A percentile compares a stretch with the other conserved stretches of the same genome.
Conservation (phyloP, 495 filamentous ascomycete genomes). For the Gamarada debralockiae region DNA sequence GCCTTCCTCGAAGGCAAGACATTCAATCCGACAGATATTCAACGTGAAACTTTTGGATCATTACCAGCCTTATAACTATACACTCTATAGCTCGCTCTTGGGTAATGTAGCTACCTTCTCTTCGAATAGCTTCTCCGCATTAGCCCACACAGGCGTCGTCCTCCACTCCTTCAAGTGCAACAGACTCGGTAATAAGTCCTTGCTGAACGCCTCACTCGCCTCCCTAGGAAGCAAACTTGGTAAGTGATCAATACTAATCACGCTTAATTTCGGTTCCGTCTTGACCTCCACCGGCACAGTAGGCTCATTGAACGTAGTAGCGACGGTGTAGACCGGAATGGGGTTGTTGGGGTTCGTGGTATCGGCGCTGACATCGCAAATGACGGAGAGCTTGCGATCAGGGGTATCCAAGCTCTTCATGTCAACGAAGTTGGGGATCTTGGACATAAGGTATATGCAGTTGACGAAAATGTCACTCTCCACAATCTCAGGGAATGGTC, state of each 20-base stretch:
- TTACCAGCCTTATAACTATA: neutral
- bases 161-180: slow-evolving; percentile 72
- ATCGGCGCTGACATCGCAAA: slow-evolving; percentile 83
- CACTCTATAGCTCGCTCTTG: slow-evolving; percentile 10
- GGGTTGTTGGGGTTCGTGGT: slow-evolving; percentile 73
- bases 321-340: slow-evolving; percentile 79
- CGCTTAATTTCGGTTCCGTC: slow-evolving; percentile 56
- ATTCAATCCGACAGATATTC: too few relatives aligned
- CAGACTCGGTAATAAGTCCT: slow-evolving; percentile 73
- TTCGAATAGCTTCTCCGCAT: slow-evolving; percentile 79
- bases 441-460: slow-evolving; percentile 78
- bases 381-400: slow-evolving; percentile 71
- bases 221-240: slow-evolving; percentile 84
- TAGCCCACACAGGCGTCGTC: slow-evolving; percentile 72
- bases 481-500: slow-evolving; percentile 85
- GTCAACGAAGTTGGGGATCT: slow-evolving; percentile 73
- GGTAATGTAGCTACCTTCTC: slow-evolving; percentile 80
- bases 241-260: slow-evolving; percentile 89
- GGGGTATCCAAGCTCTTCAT: slow-evolving; percentile 61
- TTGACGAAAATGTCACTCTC: slow-evolving; percentile 82
- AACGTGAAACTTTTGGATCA: too few relatives aligned
- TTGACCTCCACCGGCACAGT: slow-evolving; percentile 67
- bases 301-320: slow-evolving; percentile 80
- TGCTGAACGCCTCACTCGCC: slow-evolving; percentile 81
- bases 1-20: too few relatives aligned